A percentile compares a stretch with the other conserved stretches of the same genome.
Evolutionary conservation across 352 stramenopile genomes (phyloP).

Genomic region (Stephanocyclus meneghinianus): DNA sequence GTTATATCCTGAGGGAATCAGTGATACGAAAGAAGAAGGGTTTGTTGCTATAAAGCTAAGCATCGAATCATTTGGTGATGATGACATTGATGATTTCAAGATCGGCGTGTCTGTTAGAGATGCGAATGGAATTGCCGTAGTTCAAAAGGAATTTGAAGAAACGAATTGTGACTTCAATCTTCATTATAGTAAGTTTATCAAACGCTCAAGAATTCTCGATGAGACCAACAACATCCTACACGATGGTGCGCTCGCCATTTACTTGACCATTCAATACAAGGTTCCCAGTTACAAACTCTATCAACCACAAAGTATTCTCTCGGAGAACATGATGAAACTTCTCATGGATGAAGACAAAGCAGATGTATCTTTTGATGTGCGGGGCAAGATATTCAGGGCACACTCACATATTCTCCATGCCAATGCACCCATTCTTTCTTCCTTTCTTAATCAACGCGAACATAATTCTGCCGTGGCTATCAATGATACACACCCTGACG

Average conservation of each 20-base stretch:
- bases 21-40: background rate
- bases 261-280: constrained; percentile 7
- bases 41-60: background rate
- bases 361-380: constrained; percentile 7
- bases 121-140: background rate
- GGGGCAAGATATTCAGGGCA: background rate
- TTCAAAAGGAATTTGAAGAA: background rate
- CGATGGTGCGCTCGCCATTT: constrained; percentile 6
- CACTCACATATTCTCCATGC: constrained; percentile 19
- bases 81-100: background rate
- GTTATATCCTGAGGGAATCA: background rate
- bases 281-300: background rate
- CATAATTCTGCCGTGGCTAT: constrained; percentile 3
- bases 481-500: constrained; percentile 10
- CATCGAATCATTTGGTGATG: background rate
- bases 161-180: too few species aligned
- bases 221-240: constrained; percentile 11
- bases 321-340: background rate
- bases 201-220: background rate
- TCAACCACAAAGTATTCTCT: background rate
- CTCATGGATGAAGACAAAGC: constrained; percentile 2
- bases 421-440: constrained; percentile 25
- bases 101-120: background rate
- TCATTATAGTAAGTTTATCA: background rate
- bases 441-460: background rate